Base-by-base conservation (phyloP, 352 stramenopile genomes). In the Pythium phragmiticola region DNA sequence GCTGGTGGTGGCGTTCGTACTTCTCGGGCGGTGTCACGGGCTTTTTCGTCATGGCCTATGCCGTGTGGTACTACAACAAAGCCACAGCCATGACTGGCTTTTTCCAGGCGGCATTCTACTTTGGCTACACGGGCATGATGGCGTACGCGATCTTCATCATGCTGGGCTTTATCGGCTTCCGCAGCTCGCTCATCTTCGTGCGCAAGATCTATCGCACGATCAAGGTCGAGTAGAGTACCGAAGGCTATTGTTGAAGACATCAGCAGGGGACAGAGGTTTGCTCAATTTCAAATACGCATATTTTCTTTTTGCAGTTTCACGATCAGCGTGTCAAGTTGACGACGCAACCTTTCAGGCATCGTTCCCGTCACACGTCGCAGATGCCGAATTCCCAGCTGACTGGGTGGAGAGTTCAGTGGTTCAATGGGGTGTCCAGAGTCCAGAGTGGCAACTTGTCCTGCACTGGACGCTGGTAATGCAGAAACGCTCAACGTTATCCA, bases 101-200 rank as follows among this genome's bases (percentile, higher is more conserved):
- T 56, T 89, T 99, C 56, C 96, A 99, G 74, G 82, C 83, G 3
- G 95, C 90, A 28, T 99, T 98, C 72, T 99, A 97, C 84, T 99
- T 99, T 77, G 97, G 96, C 59, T 99, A 99, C 87, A 98, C 98
- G 82, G 83, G 89, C 37, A 91, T 99, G 66, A 91, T 98, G 63
- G 96, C 91, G 7, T 98, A 98, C 78, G 96, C 87, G 42, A 98
- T 98, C 71, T 98, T 98, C 69, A 84, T 99, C 53, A 98, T 99
- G 94, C 78, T 99, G 48, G 96, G 96, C 68, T 97, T 94, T 73
- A 88, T 98, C 60, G 96, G 95, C 51, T 99, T 99, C 77, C 90
- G 95, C 62, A 95, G 91, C 71, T 97, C 95, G 69, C 88, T 98
- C 49, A 63, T 92, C 49, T 99, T 99, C 77, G 94, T 98, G 33